Percentiles rank a stretch among this genome's conserved stretches.
phyloP scores from a whole-genome alignment of 495 filamentous ascomycete species.

The Tetracladium setigerum region DNA sequence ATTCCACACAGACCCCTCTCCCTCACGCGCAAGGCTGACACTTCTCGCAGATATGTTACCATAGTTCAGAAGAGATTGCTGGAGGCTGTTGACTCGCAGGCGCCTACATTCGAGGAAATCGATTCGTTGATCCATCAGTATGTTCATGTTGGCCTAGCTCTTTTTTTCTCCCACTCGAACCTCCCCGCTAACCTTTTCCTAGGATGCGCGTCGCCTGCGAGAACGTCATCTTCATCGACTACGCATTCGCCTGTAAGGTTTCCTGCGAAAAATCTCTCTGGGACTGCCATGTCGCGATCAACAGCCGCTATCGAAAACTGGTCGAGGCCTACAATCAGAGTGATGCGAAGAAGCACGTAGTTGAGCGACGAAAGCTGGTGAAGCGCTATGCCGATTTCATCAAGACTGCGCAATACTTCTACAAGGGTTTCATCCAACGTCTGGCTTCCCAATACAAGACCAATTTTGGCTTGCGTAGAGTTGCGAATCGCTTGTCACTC shows the following conservation, averaged over 20 bases:
- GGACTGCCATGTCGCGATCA: slow-evolving; percentile 70
- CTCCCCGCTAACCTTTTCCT: slow-evolving; percentile 1
- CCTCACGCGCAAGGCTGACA: slow-evolving; percentile 7
- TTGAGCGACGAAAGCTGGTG: slow-evolving; percentile 65
- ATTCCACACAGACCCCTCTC: background rate
- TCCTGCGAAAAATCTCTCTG: slow-evolving; percentile 67
- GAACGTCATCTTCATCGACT: slow-evolving; percentile 63
- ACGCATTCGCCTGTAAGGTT: slow-evolving; percentile 55
- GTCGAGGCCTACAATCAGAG: slow-evolving; percentile 31
- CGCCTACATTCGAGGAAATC: slow-evolving; percentile 48
- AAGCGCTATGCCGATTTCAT: slow-evolving; percentile 77
- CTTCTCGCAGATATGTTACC: slow-evolving; percentile 5
- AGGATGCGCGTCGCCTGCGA: slow-evolving; percentile 43
- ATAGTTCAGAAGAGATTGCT: too few relatives aligned
- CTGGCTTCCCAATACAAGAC: slow-evolving; percentile 64
- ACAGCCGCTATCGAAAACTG: slow-evolving; percentile 63
- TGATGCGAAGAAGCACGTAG: slow-evolving; percentile 51
- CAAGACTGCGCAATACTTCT: slow-evolving; percentile 80
- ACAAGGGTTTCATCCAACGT: slow-evolving; percentile 73
- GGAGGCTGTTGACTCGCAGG: slow-evolving; percentile 9
- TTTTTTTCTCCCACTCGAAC: background rate
- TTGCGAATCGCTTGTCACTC: slow-evolving; percentile 63
- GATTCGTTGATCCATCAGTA: slow-evolving; percentile 52
- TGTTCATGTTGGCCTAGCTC: slow-evolving; percentile 13
- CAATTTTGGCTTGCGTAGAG: slow-evolving; percentile 62